Evolutionary conservation across 495 filamentous ascomycete species (phyloP).

Genomic region (Penicillium egyptiacum): DNA sequence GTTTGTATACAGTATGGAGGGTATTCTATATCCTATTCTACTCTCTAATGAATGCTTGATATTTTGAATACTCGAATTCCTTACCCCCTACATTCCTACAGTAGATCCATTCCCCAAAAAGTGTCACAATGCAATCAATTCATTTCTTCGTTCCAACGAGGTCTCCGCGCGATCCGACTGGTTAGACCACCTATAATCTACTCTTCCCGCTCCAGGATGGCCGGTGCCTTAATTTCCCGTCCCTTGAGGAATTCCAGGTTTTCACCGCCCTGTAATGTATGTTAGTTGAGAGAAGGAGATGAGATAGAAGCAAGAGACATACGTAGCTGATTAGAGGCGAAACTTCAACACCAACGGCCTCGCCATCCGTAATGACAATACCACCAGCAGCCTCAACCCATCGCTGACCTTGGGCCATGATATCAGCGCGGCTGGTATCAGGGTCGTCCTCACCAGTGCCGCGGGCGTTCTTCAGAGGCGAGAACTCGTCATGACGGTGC

Average conservation of each 20-base stretch:
- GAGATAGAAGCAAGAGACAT: constrained; percentile 46
- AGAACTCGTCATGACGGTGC: constrained; percentile 96
- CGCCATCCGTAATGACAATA: constrained; percentile 68
- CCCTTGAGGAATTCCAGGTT: constrained; percentile 76
- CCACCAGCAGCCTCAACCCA: constrained; percentile 82
- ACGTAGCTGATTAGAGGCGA: constrained; percentile 95
- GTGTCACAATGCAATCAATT: constrained; percentile 18
- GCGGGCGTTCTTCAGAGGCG: constrained; percentile 91
- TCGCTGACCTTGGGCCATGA: constrained; percentile 81
- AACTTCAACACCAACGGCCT: constrained; percentile 76
- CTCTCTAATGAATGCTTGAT: background rate
- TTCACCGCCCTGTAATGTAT: constrained; percentile 71
- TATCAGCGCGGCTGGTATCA: constrained; percentile 85
- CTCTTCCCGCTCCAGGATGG: constrained; percentile 73
- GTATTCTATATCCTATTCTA: no score
- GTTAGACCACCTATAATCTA: constrained; percentile 23
- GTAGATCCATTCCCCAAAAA: constrained; percentile 21
- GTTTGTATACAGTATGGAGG: background rate
- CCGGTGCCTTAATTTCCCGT: constrained; percentile 72
- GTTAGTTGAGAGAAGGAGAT: constrained; percentile 24
- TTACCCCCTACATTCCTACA: constrained; percentile 20
- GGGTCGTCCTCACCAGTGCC: constrained; percentile 92
- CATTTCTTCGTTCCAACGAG: constrained; percentile 26
- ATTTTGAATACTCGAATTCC: background rate
- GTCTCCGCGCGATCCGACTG: constrained; percentile 7